Percentiles rank a stretch among this genome's conserved stretches.
Conservation (phyloP, 306 rosid species). For the Acacia confusa region DNA sequence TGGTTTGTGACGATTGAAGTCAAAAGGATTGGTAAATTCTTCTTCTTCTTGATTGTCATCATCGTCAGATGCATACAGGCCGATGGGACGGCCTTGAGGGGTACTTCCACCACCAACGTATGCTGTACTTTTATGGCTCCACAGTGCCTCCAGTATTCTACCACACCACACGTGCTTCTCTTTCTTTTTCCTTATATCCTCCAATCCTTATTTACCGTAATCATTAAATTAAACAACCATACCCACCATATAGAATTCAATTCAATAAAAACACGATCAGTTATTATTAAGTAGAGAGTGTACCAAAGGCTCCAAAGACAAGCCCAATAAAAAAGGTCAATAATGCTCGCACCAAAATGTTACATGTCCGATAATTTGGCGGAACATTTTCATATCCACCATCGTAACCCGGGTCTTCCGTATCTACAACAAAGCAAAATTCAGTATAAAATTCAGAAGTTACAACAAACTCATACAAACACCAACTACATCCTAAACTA, state of each 20-base stretch:
- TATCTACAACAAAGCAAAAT: background rate
- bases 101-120: slow-evolving; percentile 28
- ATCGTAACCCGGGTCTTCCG: background rate
- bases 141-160: slow-evolving; percentile 49
- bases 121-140: slow-evolving; percentile 20
- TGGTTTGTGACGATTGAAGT: background rate
- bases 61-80: background rate
- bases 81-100: background rate
- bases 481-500: no score
- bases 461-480: background rate
- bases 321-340: background rate
- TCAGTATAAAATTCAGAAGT: no score
- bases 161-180: slow-evolving; percentile 45
- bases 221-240: no score
- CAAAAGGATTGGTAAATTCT: background rate
- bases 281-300: background rate
- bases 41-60: background rate
- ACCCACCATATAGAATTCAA: background rate
- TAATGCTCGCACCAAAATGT: background rate
- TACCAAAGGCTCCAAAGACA: background rate
- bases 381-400: background rate
- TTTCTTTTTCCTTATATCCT: slow-evolving; percentile 3
- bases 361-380: background rate
- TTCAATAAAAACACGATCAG: background rate
- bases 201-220: background rate